Base-by-base conservation (phyloP, 805 yeast species). In the Lipomyces sp. region DNA sequence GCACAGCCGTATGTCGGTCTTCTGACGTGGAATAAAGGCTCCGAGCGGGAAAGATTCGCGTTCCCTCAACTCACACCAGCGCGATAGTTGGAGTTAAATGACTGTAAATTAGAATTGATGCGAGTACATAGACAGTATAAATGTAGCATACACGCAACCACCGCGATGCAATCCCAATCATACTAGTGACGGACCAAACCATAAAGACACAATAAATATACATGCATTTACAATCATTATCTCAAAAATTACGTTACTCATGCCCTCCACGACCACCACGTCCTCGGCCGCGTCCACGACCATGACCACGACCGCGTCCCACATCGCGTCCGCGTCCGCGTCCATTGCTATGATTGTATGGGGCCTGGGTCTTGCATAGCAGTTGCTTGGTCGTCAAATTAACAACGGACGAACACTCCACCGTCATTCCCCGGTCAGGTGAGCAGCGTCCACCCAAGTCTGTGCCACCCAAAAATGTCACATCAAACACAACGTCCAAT, bases 1-100 rank as follows among this genome's bases (percentile, higher is more conserved):
- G 83, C 94, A 57, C 98, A 94, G 79, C 99, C 99, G 1, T 83
- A 87, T 76, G 86, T 94, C 6, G 99, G 99, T 11, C 86, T 92
- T 0, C 79, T 94, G 69, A 76, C 86, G 0, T 90, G 66, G 67
- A 69, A 62, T 7, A 64, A 68, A 24, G 60, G 62, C n/a, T 32
- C 60, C 18, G 70, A 54, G 7, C 57, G 65, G 6, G 24, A 64
- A 32, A 65, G 57, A 42, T 62, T 68, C 42, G 57, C 60, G 15
- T 68, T 68, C 50, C 69, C 71, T 6, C 57, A 63, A 4, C 59
- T 62, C 2, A 53, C 29, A 10, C 35, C 30, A 10, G 29, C 37
- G 24, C 15, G 32, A 13, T 59, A 42, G 48, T 15, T 5, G 7
- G 24, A 15, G 5, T 42, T 42, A 15, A 42, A 42, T 15, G 18